Evolutionary conservation across 2,329 filamentous ascomycete species (phyloP).

Genomic region (Phialophora expanda): DNA sequence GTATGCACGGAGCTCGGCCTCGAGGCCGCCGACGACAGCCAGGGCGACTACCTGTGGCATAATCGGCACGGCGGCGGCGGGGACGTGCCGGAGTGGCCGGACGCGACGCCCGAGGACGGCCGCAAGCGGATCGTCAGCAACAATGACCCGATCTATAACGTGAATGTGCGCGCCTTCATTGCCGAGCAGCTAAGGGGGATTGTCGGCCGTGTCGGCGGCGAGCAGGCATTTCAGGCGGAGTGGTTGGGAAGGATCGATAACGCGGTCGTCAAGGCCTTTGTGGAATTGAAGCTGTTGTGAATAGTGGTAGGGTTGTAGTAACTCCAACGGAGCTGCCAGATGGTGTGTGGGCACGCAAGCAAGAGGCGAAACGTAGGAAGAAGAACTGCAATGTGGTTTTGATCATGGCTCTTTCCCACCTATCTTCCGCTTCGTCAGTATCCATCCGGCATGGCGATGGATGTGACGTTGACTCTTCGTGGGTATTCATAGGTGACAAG

Average conservation of each 20-base stretch:
- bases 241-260: slow-evolving; percentile 37
- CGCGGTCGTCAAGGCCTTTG: slow-evolving; percentile 37
- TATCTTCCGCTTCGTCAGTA: not conserved
- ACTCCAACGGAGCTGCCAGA: too few relatives aligned
- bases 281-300: slow-evolving; percentile 36
- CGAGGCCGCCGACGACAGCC: slow-evolving; percentile 46
- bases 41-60: slow-evolving; percentile 51
- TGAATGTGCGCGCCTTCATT: slow-evolving; percentile 54
- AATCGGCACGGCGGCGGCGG: slow-evolving; percentile 43
- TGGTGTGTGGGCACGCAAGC: too few relatives aligned
- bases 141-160: slow-evolving; percentile 50
- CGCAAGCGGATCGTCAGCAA: slow-evolving; percentile 50
- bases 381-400: too few relatives aligned
- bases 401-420: too few relatives aligned
- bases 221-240: slow-evolving; percentile 35
- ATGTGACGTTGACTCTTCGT: not conserved
- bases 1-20: slow-evolving; percentile 53
- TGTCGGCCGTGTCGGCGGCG: slow-evolving; percentile 34
- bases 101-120: slow-evolving; percentile 49
- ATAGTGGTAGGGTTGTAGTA: too few relatives aligned
- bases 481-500: not conserved
- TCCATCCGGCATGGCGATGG: not conserved
- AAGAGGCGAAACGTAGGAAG: too few relatives aligned
- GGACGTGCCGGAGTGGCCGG: slow-evolving; percentile 43
- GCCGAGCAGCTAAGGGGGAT: slow-evolving; percentile 53